Percentiles rank a stretch among this genome's conserved stretches.
Conservation (phyloP, 1,284 basidiomycete genomes). For the Fomitopsis schrenkii region DNA sequence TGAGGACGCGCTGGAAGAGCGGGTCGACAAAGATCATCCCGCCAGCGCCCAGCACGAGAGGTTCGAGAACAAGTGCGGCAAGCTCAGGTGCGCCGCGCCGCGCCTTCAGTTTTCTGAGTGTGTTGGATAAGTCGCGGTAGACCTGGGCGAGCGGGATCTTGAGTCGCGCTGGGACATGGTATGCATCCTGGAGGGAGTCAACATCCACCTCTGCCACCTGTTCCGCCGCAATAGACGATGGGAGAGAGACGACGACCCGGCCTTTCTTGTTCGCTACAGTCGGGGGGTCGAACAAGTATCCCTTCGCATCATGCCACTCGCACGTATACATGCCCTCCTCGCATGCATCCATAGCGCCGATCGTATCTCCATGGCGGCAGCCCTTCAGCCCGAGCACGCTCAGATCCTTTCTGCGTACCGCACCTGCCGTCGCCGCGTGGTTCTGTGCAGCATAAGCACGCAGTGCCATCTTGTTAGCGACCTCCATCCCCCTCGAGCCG, state of each 20-base stretch:
- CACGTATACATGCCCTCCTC: conserved; percentile 92
- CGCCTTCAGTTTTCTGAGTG: conserved; percentile 48
- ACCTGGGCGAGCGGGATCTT: conserved; percentile 53
- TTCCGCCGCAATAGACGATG: conserved; percentile 41
- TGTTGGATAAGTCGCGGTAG: conserved; percentile 58
- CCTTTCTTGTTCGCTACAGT: conserved; percentile 69
- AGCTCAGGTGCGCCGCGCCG: conserved; percentile 32
- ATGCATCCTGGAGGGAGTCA: conserved; percentile 58
- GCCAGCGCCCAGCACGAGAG: conserved; percentile 91
- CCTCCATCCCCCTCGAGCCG: conserved; percentile 94
- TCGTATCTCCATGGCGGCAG: conserved; percentile 97
- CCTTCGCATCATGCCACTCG: conserved; percentile 94
- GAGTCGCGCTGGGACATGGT: conserved; percentile 69
- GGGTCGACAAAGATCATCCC: conserved; percentile 99
- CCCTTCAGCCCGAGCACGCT: conserved; percentile 88
- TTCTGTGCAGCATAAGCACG: conserved; percentile 58
- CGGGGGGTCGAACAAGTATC: conserved; percentile 92
- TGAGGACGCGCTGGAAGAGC: conserved; percentile 86
- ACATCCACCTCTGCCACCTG: conserved; percentile 29
- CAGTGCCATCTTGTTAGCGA: conserved; percentile 94
- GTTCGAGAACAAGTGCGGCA: conserved; percentile 86
- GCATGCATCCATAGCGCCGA: conserved; percentile 96
- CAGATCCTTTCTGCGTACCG: conserved; percentile 49
- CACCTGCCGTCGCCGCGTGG: conserved; percentile 31
- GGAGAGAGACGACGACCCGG: conserved; percentile 55